Base-by-base conservation (phyloP, 441 rosid species). In the Capsella rubella region DNA sequence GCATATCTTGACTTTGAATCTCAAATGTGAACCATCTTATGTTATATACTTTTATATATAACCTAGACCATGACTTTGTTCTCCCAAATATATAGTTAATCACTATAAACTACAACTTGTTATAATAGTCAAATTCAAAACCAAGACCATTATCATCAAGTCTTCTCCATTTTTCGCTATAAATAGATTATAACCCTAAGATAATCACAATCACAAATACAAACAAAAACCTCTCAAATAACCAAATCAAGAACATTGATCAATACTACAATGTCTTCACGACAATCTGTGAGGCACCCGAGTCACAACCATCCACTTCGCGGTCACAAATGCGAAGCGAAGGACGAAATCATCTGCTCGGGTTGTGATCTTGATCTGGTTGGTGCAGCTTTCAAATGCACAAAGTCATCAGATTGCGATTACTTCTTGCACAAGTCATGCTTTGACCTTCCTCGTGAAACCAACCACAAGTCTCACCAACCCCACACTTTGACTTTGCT, bases 381-480 rank as follows among this genome's bases (percentile, higher is more conserved):
- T 45, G 59, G 82, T 7, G 53, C 72, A 64, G 49, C 80, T 15
- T 77, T 77, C 76, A 77, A 77, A 34, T 73, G 79, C 71, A 63
- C 60, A 5, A 81, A 82, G 69, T 40, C 63, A 31, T 31, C 64
- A 0, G 42, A 58, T 0, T 82, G 88, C 31, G 78, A 75, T 71
- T 81, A 75, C 80, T 81, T 82, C 71, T 78, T 74, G 32, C 86
- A 80, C 74, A 64, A 81, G 65, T 72, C 83, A 54, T 86, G 85
- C 52, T 77, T 84, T 27, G 75, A 83, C 9, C 55, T 84, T 64
- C 86, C 89, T 8, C 82, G 71, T 9, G 77, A 82, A 42, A 83
- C 59, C 45, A 67, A 73, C 31, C 87, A 85, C 79, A 86, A 80
- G 4, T 58, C 72, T 79, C 79, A 82, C 63, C 45, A 58, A 6